A percentile compares a stretch with the other conserved stretches of the same genome.
These are phyloP conservation scores for Ampelocalamus luodianensis DNA, from an alignment of 176 grass and related monocot species.

Conservation along the genomic window DNA sequence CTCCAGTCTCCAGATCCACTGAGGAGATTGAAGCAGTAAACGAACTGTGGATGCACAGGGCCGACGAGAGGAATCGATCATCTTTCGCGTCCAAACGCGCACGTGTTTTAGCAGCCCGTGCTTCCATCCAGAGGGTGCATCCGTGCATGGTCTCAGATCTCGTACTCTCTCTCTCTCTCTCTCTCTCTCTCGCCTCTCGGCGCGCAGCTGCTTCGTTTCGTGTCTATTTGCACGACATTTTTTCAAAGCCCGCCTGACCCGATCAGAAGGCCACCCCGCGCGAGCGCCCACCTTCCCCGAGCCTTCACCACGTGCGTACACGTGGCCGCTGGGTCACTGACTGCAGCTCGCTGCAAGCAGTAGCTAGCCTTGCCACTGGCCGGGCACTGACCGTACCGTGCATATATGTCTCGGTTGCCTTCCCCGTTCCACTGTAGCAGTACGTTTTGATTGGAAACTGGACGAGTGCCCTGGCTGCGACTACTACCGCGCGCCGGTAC, in stretches of 20 bases:
- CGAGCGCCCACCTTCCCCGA: constrained; percentile 4
- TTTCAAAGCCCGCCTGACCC: constrained; percentile 46
- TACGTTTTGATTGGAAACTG: neutral
- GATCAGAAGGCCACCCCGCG: constrained; percentile 38
- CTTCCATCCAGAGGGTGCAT: neutral
- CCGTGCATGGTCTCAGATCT: too few species aligned
- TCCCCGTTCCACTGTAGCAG: neutral
- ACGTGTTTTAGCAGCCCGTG: constrained; percentile 35
- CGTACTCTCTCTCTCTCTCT: too few species aligned
- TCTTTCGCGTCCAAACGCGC: neutral
- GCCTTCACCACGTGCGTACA: constrained; percentile 24
- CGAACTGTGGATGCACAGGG: neutral
- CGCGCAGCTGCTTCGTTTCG: neutral
- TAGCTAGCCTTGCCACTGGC: neutral
- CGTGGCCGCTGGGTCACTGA: neutral
- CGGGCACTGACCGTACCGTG: neutral
- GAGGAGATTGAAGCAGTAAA: neutral
- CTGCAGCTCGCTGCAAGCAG: neutral
- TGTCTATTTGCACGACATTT: constrained; percentile 32
- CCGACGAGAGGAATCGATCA: neutral
- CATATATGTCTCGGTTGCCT: neutral
- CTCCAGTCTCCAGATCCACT: neutral
- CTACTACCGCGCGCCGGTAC: neutral
- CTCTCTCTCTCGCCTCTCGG: too few species aligned
- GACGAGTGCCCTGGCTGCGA: neutral